Percentiles rank a stretch among this genome's conserved stretches.
These are phyloP conservation scores for Triangularia verruculosa DNA, from an alignment of 2,329 filamentous ascomycete species.

Conservation along the genomic window DNA sequence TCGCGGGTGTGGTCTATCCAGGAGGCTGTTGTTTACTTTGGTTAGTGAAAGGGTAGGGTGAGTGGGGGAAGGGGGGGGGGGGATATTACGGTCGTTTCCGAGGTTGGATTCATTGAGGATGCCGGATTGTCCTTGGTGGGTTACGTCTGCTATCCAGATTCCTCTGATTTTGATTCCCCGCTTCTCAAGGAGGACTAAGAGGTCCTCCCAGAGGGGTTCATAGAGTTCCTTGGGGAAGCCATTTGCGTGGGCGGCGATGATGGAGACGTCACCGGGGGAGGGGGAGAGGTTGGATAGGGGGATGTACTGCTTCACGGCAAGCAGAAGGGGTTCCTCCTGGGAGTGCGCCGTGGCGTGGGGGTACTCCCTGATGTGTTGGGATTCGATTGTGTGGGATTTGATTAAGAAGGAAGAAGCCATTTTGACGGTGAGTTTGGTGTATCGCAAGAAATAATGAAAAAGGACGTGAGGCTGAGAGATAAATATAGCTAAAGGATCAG, in stretches of 20 bases:
- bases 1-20: conserved; percentile 88
- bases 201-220: conserved; percentile 85
- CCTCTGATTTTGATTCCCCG: conserved; percentile 68
- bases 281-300: conserved; percentile 68
- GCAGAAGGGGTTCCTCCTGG: conserved; percentile 70
- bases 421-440: not conserved
- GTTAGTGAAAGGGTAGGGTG: not conserved
- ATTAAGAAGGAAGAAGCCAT: conserved; percentile 6
- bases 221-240: conserved; percentile 96
- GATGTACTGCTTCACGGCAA: conserved; percentile 85
- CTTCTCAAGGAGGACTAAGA: conserved; percentile 56
- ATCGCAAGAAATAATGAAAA: not conserved
- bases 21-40: conserved; percentile 6
- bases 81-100: conserved; percentile 65
- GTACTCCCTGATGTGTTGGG: conserved; percentile 80
- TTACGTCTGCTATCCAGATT: conserved; percentile 90
- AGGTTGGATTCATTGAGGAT: conserved; percentile 71
- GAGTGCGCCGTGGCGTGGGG: conserved; percentile 66
- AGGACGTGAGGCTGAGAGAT: not conserved
- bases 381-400: conserved; percentile 60
- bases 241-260: conserved; percentile 86
- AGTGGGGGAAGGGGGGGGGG: conserved; percentile 40
- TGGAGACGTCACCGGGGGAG: conserved; percentile 73
- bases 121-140: conserved; percentile 77
- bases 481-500: not conserved